These are phyloP conservation scores for Geotrichum candidum DNA, from an alignment of 1,139 yeast species.

Conservation along the genomic window DNA sequence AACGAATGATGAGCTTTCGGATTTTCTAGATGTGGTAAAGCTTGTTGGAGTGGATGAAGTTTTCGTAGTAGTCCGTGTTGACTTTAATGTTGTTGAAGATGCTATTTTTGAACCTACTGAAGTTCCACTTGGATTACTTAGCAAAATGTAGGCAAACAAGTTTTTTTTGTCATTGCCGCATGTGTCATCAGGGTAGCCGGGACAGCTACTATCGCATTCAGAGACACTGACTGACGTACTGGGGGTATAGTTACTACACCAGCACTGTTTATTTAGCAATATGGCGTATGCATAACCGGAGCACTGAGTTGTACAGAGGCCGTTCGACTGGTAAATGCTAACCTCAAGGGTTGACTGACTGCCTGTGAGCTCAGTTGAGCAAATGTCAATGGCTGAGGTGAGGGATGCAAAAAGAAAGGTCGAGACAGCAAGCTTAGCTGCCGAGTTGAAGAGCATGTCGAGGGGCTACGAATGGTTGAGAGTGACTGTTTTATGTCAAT, in stretches of 20 bases:
- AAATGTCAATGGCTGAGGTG: constrained; percentile 28
- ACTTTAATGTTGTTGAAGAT: constrained; percentile 3
- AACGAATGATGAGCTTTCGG: background rate
- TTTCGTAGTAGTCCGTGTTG: constrained; percentile 28
- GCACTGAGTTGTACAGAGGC: constrained; percentile 49
- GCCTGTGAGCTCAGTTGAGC: constrained; percentile 46
- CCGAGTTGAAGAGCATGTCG: background rate
- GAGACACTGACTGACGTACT: constrained; percentile 28
- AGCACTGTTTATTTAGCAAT: constrained; percentile 48
- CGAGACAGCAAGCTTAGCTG: background rate
- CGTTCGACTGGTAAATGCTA: constrained; percentile 47
- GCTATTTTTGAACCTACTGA: background rate
- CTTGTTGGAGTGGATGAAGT: constrained; percentile 28
- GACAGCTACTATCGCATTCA: constrained; percentile 48
- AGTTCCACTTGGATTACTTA: constrained; percentile 36
- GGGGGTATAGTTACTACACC: constrained; percentile 56
- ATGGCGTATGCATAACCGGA: constrained; percentile 51
- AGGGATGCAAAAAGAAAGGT: background rate
- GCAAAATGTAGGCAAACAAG: constrained; percentile 41
- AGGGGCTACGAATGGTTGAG: background rate
- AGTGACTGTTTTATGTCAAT: background rate
- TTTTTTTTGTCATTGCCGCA: constrained; percentile 41
- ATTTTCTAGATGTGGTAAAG: constrained; percentile 6
- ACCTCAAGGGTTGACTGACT: constrained; percentile 25
- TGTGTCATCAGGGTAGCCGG: constrained; percentile 44